Conservation (phyloP, 2,329 filamentous ascomycete genomes). For the Fonsecaea monophora region DNA sequence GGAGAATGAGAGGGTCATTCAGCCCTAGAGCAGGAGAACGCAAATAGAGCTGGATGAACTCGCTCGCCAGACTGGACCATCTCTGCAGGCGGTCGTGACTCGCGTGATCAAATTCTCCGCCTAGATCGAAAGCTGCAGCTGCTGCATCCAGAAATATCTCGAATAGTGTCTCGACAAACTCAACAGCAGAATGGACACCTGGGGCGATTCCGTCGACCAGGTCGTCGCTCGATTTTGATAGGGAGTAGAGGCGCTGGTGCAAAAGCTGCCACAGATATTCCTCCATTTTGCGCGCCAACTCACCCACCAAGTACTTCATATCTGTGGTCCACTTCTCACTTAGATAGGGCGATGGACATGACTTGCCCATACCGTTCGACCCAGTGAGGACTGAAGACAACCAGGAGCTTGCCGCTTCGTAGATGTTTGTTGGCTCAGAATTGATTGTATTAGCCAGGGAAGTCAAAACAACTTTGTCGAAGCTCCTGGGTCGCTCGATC, state of each 20-base stretch:
- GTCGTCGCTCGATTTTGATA: constrained; percentile 1
- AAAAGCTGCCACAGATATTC: constrained; percentile 57
- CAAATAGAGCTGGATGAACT: constrained; percentile 56
- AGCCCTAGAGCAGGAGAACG: constrained; percentile 40
- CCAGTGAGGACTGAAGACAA: constrained; percentile 55
- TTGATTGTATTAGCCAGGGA: constrained; percentile 57
- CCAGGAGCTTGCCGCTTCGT: constrained; percentile 63
- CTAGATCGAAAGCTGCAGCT: constrained; percentile 66
- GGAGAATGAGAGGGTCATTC: constrained; percentile 57
- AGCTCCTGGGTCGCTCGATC: constrained; percentile 49
- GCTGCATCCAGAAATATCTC: constrained; percentile 73
- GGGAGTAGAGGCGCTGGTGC: constrained; percentile 42
- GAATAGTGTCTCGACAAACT: constrained; percentile 63
- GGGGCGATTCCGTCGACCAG: neutral
- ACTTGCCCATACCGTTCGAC: neutral
- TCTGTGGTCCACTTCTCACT: constrained; percentile 61
- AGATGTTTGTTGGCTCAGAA: constrained; percentile 53
- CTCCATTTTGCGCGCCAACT: constrained; percentile 62
- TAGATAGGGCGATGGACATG: constrained; percentile 57
- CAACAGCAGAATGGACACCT: constrained; percentile 27
- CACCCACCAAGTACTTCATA: constrained; percentile 62
- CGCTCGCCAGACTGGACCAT: constrained; percentile 66
- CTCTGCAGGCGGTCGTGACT: constrained; percentile 65
- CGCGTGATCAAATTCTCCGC: constrained; percentile 60
- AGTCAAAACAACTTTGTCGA: constrained; percentile 47